Evolutionary conservation across 129 eudicot genomes (phyloP).

Genomic region (Tanacetum coccineum): DNA sequence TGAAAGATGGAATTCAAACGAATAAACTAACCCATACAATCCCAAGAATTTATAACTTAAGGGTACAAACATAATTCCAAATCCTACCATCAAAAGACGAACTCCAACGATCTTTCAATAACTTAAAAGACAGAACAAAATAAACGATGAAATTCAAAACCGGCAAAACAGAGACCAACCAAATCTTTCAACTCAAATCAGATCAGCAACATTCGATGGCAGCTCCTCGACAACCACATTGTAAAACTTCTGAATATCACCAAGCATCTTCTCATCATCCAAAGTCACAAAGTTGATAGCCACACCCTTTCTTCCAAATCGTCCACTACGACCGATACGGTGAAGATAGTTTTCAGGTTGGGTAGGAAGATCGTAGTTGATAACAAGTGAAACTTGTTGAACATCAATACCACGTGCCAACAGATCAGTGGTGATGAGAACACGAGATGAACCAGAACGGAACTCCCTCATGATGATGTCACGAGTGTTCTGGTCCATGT

Average conservation of each 20-base stretch:
- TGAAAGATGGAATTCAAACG: conserved; percentile 19
- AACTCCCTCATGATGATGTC: conserved; percentile 78
- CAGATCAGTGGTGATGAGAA: conserved; percentile 73
- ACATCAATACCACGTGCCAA: conserved; percentile 83
- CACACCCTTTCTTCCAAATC: conserved; percentile 86
- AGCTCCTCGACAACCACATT: conserved; percentile 65
- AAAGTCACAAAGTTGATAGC: conserved; percentile 60
- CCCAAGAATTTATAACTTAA: conserved; percentile 1
- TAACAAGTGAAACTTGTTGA: conserved; percentile 78
- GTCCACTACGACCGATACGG: conserved; percentile 65
- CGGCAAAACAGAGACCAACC: neutral
- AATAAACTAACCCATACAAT: conserved; percentile 15
- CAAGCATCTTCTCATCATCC: conserved; percentile 63
- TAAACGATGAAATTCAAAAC: conserved; percentile 19
- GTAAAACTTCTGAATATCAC: conserved; percentile 73
- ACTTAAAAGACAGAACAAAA: conserved; percentile 12
- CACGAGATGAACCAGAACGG: conserved; percentile 80
- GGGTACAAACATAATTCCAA: conserved; percentile 7
- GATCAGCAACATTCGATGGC: conserved; percentile 68
- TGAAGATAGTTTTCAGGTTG: conserved; percentile 83
- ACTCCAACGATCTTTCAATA: conserved; percentile 16
- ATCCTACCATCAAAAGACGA: conserved; percentile 5
- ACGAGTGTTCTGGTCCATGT: conserved; percentile 80
- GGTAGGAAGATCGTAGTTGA: conserved; percentile 75
- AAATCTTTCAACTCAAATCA: conserved; percentile 43